Base-by-base conservation (phyloP, 2,329 filamentous ascomycete genomes). In the Microsporum canis region DNA sequence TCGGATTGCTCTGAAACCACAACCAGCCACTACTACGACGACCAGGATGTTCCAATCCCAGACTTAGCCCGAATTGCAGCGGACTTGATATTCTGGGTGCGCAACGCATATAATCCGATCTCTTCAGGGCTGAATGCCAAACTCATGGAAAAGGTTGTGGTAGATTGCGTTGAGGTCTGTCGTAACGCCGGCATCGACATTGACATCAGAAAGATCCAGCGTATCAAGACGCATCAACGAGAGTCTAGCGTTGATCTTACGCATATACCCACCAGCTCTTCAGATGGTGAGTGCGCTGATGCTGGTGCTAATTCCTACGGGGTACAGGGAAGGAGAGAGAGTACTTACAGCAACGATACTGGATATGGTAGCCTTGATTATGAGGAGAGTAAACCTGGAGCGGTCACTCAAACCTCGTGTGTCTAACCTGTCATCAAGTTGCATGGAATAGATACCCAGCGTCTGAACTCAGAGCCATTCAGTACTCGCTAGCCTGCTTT, bases 31-130 rank as follows among this genome's bases (percentile, higher is more conserved):
- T 69, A 67, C 5, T 66, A 68, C 4, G 69, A 70, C 34, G 70
- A 70, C 38, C 69, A 73, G 61, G 67, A 65, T 1, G 57, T 61
- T 33, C 66, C 61, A 47, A 70, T 64, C 63, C 69, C 57, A 68
- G 72, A 29, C 71, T 73, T 23, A 70, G 71, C 70, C 6, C 73
- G 73, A 7, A 72, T 76, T 23, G 73, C 74, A 2, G 71, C 71
- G 0, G 72, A 75, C 53, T 69, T 77, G 4, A 72, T 75, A 51
- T 76, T 76, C 63, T 77, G 75, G 75, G 72, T 74, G n/a, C 72
- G 72, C 12, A 72, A 76, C 61, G 74, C 75, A 7, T 76, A 76
- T 62, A 76, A 75, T 57, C 75, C 75, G 1, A 68, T 74, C 5
- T 76, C 75, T 55, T 76, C 76, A 29, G 74, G 75, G 0, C 72